A percentile compares a stretch with the other conserved stretches of the same genome.
phyloP scores from a whole-genome alignment of 2,329 filamentous ascomycete genomes.

The Furcasterigmium furcatum region DNA sequence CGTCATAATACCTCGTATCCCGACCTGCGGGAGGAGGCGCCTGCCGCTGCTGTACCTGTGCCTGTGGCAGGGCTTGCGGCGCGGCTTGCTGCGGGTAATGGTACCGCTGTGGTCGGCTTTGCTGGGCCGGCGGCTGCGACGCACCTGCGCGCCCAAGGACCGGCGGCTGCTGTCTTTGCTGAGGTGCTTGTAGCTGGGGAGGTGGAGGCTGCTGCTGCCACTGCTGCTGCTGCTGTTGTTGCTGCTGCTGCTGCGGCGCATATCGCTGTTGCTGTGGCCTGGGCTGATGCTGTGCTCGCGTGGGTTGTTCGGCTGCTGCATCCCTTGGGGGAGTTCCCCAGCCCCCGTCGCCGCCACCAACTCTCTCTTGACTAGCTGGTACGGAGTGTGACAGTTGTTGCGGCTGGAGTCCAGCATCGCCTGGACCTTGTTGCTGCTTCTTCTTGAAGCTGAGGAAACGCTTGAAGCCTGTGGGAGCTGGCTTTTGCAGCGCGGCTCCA shows the following conservation, averaged over 20 bases:
- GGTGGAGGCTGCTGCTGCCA: not conserved
- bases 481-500: slow-evolving; percentile 12
- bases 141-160: not conserved
- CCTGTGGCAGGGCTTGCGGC: not conserved
- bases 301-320: not conserved
- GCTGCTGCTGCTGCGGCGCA: not conserved
- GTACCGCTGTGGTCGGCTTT: not conserved
- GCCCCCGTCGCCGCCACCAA: not conserved
- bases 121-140: not conserved
- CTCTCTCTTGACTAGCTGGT: not conserved
- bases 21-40: slow-evolving; percentile 7
- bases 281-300: not conserved
- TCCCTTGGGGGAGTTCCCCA: not conserved
- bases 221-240: not conserved
- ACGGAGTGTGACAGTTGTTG: slow-evolving; percentile 2
- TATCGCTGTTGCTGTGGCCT: not conserved
- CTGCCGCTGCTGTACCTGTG: not conserved
- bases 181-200: too few relatives aligned
- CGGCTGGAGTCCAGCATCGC: not conserved
- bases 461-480: slow-evolving; percentile 35
- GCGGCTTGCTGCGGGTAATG: not conserved
- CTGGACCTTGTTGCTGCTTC: slow-evolving; percentile 17
- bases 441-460: slow-evolving; percentile 41
- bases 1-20: slow-evolving; percentile 6
- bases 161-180: not conserved